Percentiles rank a stretch among this genome's conserved stretches.
Conservation (phyloP, 495 filamentous ascomycete genomes). For the Aspergillus bertholletiae region DNA sequence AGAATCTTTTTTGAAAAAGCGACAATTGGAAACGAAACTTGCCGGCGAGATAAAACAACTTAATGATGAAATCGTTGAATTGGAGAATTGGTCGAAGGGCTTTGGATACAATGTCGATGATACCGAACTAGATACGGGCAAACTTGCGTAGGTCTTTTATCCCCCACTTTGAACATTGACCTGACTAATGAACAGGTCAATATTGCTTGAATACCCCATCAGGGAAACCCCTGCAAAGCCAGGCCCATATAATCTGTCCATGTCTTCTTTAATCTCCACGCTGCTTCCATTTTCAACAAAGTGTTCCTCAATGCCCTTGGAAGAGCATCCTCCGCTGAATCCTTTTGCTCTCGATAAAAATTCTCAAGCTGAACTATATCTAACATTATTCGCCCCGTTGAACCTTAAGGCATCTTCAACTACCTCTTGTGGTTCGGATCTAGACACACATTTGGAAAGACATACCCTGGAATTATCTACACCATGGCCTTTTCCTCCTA, state of each 20-base stretch:
- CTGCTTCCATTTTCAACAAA: constrained; percentile 40
- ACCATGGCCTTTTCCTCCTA: constrained; percentile 35
- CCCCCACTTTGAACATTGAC: neutral
- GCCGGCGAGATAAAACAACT: constrained; percentile 29
- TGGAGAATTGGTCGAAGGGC: constrained; percentile 33
- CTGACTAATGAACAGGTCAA: constrained; percentile 22
- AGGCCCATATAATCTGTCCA: constrained; percentile 13
- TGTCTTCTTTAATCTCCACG: constrained; percentile 39
- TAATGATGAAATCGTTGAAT: constrained; percentile 33
- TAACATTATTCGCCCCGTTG: constrained; percentile 38
- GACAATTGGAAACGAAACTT: constrained; percentile 26
- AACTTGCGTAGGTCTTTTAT: constrained; percentile 27
- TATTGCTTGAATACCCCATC: constrained; percentile 25
- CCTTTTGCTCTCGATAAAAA: constrained; percentile 33
- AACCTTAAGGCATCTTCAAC: constrained; percentile 27
- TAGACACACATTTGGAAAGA: constrained; percentile 24
- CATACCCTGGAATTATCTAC: constrained; percentile 36
- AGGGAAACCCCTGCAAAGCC: constrained; percentile 12
- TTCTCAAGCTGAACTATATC: constrained; percentile 28
- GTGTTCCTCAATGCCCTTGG: constrained; percentile 17
- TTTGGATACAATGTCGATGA: constrained; percentile 11
- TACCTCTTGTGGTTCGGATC: constrained; percentile 12
- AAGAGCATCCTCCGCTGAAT: constrained; percentile 28
- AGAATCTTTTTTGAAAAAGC: constrained; percentile 28
- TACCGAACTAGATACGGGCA: constrained; percentile 24